Evolutionary conservation across 2,329 filamentous ascomycete genomes (phyloP), one percentile per base, ranked within the genome.

Genomic region (Aspergillus novofumigatus): DNA sequence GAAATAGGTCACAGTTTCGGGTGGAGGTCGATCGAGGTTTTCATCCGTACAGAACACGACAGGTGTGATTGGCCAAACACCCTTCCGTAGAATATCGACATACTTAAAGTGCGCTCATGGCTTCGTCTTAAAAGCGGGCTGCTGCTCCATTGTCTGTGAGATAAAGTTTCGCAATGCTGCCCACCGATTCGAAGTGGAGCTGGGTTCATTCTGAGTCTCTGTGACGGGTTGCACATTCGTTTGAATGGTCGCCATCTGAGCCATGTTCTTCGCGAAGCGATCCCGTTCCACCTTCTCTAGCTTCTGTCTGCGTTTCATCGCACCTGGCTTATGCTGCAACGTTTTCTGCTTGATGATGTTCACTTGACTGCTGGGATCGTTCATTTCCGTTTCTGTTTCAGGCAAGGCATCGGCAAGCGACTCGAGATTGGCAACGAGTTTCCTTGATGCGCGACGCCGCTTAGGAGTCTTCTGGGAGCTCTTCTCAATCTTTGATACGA

Each of bases 131-230:
- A 96, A 96, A 3, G 88, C 90, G 14, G 88, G 85, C 65, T 93
- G 93, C 74, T 91, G 89, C 76, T 96, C 91, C 86, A 96, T 91
- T 1, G 91, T 97, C 45, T 87, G 83, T 1, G 90, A 88, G 52
- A 97, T 95, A 69, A 93, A 95, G 9, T 81, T 86, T 66, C 92
- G 85, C 73, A 97, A 72, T 17, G 91, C 91, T 29, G 89, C 89
- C 89, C 91, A 97, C 55, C 89, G 80, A 66, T 81, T 85, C 9
- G 83, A 77, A 17, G 81, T 85, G 1, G 75, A 64, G 28, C 64
- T 63, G 20, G 67, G 25, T 32, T 59, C 62, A 32, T 59, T 26
- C 29, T 57, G 58, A 23, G 62, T 26, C 45, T 62, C 62, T 49
- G 62, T 23, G 6, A 44, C 57, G 50, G 59, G 58, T 26, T 68